Conservation (phyloP, 768 basidiomycete genomes). For the Brasilioporus rufonigricans region DNA sequence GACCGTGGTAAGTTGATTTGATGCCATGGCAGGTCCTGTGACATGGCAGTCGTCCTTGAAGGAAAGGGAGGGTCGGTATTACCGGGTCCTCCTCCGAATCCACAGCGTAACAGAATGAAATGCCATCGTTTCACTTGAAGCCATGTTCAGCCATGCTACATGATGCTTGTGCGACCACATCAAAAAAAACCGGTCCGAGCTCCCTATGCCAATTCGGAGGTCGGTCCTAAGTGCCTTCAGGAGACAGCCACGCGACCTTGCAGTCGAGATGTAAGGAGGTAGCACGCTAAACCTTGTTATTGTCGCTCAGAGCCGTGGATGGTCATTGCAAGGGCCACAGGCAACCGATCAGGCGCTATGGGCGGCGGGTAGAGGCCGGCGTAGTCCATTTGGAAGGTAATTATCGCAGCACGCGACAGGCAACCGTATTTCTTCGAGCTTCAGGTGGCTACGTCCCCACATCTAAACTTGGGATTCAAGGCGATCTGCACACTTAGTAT, state of each 20-base stretch:
- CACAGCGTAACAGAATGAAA: not conserved
- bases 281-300: not conserved
- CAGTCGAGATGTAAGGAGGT: conserved; percentile 1
- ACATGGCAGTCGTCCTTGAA: conserved; percentile 14
- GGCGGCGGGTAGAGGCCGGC: not conserved
- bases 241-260: conserved; percentile 3
- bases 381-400: conserved; percentile 7
- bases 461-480: not conserved
- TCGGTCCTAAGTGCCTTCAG: conserved; percentile 6
- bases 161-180: not conserved
- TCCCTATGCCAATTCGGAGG: not conserved
- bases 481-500: not conserved
- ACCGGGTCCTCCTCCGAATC: not conserved
- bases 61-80: not conserved
- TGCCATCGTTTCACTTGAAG: not conserved
- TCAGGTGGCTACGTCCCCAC: not conserved
- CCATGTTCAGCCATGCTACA: not conserved
- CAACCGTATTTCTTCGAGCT: not conserved
- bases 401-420: not conserved
- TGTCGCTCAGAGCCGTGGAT: not conserved
- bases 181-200: not conserved
- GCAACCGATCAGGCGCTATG: not conserved
- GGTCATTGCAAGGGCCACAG: not conserved
- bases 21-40: not conserved
- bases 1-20: not conserved